A percentile compares a stretch with the other conserved stretches of the same genome.
Evolutionary conservation across 1,139 yeast species (phyloP).

Genomic region (Geotrichum klebahnii): DNA sequence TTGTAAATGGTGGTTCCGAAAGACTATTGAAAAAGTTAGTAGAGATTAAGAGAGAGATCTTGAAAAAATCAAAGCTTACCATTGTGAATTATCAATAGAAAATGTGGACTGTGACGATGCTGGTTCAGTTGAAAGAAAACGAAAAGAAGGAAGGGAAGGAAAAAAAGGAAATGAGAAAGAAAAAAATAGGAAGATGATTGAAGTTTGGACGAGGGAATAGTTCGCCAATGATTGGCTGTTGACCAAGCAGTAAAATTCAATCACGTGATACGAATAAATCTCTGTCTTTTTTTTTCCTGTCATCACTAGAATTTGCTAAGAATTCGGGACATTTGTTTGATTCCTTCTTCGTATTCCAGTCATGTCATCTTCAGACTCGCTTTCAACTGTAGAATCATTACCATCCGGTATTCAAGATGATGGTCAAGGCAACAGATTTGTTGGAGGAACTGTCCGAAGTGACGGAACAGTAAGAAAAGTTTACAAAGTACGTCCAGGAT

Average conservation of each 20-base stretch:
- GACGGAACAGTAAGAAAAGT: constrained; percentile 43
- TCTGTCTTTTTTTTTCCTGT: too few species aligned
- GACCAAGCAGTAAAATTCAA: background rate
- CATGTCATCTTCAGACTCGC: background rate
- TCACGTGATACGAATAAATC: background rate
- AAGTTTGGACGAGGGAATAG: constrained; percentile 1
- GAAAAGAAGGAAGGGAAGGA: constrained; percentile 1
- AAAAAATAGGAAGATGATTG: background rate
- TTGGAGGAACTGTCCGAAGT: constrained; percentile 37
- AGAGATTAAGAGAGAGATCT: background rate
- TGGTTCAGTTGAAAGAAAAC: background rate
- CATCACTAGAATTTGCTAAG: too few species aligned
- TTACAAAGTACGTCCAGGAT: constrained; percentile 42
- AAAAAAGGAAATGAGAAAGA: constrained; percentile 1
- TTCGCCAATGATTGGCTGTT: constrained; percentile 15
- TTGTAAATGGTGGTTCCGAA: constrained; percentile 56
- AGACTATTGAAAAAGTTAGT: constrained; percentile 33
- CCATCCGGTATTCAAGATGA: constrained; percentile 20
- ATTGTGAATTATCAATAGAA: constrained; percentile 6
- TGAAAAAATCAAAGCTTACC: constrained; percentile 1
- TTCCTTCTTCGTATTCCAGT: background rate
- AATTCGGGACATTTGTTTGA: too few species aligned
- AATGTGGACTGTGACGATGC: background rate
- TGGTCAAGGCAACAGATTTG: constrained; percentile 30
- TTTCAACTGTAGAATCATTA: background rate